These are phyloP conservation scores for Kuraishia ogatae DNA, from an alignment of 805 yeast species.

Conservation along the genomic window DNA sequence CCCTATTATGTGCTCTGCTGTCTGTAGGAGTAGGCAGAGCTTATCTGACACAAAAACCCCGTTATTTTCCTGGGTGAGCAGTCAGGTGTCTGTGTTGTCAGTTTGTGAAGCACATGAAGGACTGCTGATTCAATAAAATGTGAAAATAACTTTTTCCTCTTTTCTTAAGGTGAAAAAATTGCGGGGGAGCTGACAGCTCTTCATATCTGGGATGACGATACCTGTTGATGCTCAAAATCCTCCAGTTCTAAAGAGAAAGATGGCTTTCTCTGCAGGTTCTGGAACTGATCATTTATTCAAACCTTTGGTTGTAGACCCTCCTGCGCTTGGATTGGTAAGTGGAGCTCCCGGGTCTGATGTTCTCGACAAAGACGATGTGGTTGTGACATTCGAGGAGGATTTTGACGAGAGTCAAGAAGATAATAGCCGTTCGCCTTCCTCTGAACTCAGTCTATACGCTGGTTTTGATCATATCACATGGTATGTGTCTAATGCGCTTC, in stretches of 20 bases:
- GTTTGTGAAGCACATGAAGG: no score
- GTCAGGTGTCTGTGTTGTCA: no score
- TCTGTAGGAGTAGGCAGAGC: no score
- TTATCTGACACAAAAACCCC: no score
- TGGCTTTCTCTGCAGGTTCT: background rate
- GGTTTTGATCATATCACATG: constrained; percentile 64
- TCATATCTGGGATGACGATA: no score
- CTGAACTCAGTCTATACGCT: constrained; percentile 3
- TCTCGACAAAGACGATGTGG: background rate
- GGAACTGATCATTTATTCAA: background rate
- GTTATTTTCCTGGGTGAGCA: no score
- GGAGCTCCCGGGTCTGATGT: background rate
- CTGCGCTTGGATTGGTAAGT: background rate
- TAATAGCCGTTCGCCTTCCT: background rate
- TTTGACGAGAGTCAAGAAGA: background rate
- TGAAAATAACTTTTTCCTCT: no score
- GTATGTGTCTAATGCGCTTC: constrained; percentile 68
- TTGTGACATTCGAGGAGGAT: background rate
- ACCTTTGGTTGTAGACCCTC: background rate
- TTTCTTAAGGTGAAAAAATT: no score
- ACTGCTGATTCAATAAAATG: no score
- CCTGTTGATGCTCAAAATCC: no score
- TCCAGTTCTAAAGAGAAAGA: background rate
- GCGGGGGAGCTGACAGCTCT: no score
- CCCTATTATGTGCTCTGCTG: no score